A percentile compares a stretch with the other conserved stretches of the same genome.
These are phyloP conservation scores for Tranzscheliella williamsii DNA, from an alignment of 1,284 basidiomycete species.

Conservation along the genomic window DNA sequence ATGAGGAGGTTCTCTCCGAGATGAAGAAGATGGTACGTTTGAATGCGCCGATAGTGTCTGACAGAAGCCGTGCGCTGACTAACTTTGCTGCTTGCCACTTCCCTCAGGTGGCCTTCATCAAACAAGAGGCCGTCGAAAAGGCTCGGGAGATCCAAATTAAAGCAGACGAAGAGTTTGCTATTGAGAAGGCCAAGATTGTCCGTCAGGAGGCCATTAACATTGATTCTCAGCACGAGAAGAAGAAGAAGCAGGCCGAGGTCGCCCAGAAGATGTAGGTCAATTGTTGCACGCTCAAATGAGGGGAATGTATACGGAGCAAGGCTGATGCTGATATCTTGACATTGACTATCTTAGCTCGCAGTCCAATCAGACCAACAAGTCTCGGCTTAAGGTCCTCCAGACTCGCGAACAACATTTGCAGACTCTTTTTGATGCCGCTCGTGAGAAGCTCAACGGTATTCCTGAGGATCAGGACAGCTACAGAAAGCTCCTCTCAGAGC, in stretches of 20 bases:
- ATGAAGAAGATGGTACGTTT: constrained; percentile 91
- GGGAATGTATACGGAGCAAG: too few relatives aligned
- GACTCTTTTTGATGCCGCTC: constrained; percentile 79
- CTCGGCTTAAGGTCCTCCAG: constrained; percentile 86
- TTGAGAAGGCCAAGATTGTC: constrained; percentile 60
- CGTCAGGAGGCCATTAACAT: constrained; percentile 57
- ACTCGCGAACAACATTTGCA: constrained; percentile 90
- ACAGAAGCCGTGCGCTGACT: background rate
- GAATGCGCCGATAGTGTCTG: background rate
- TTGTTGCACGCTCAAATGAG: too few relatives aligned
- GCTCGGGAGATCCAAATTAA: constrained; percentile 61
- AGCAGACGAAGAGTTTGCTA: constrained; percentile 60
- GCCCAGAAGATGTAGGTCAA: constrained; percentile 59
- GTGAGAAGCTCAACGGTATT: constrained; percentile 70
- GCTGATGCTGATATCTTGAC: too few relatives aligned
- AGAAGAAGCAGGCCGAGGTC: constrained; percentile 56
- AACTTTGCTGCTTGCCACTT: background rate
- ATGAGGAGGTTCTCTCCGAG: constrained; percentile 92
- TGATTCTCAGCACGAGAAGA: constrained; percentile 56
- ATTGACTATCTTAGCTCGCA: constrained; percentile 72
- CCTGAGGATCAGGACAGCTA: constrained; percentile 71
- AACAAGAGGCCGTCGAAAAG: constrained; percentile 60
- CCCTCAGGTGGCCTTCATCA: constrained; percentile 57
- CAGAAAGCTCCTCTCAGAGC: constrained; percentile 52
- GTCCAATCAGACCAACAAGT: constrained; percentile 91